These are phyloP conservation scores for Colletotrichum sp. DNA, from an alignment of 2,329 filamentous ascomycete genomes.

Conservation along the genomic window DNA sequence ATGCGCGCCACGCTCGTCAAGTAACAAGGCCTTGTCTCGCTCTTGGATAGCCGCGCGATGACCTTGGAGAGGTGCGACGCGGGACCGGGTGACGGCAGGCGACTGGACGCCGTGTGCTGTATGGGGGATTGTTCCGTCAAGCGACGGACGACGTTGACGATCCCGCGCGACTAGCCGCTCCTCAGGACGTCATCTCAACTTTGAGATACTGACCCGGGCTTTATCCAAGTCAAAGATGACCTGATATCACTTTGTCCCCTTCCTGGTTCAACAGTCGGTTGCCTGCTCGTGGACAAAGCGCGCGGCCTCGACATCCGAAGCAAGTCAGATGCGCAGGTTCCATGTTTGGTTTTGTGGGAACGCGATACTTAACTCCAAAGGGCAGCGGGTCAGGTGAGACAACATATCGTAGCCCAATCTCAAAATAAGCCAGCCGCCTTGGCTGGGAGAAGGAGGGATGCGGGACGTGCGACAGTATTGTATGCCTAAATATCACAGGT, in stretches of 20 bases:
- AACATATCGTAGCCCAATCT: not conserved
- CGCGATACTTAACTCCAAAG: not conserved
- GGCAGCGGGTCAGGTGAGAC: not conserved
- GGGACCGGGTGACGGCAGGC: not conserved
- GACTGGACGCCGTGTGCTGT: not conserved
- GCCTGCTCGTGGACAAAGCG: not conserved
- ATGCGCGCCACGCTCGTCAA: not conserved
- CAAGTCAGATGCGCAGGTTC: not conserved
- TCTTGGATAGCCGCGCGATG: not conserved
- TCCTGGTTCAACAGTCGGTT: not conserved
- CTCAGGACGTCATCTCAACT: not conserved
- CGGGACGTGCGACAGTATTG: not conserved
- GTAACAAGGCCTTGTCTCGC: not conserved
- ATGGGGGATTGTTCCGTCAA: not conserved
- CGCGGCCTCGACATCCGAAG: not conserved
- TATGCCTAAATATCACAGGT: not conserved
- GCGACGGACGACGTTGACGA: not conserved
- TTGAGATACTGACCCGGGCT: not conserved
- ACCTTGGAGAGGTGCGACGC: not conserved
- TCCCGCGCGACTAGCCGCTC: not conserved
- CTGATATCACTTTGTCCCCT: not conserved
- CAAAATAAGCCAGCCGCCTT: not conserved
- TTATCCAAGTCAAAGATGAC: not conserved
- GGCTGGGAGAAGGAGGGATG: not conserved
- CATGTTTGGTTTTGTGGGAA: not conserved